A percentile compares a stretch with the other conserved stretches of the same genome.
Evolutionary conservation across 345 rosid species (phyloP).

Genomic region (Melaleuca quinquenervia): DNA sequence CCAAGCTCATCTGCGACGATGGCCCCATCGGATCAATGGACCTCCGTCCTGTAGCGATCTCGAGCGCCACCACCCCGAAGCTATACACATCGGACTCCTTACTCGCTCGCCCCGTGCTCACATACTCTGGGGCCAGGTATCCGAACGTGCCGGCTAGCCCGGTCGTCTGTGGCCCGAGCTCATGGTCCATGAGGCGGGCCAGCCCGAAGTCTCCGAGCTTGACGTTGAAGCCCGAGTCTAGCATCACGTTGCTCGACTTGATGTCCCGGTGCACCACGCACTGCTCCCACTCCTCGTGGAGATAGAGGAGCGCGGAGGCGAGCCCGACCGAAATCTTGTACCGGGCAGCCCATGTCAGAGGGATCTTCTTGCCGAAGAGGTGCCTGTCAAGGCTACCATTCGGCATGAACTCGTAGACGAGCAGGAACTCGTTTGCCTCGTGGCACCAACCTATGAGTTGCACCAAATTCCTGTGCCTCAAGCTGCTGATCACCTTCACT

Average conservation of each 20-base stretch:
- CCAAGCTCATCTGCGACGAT: background rate
- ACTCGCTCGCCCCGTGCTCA: background rate
- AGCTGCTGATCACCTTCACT: constrained; percentile 17
- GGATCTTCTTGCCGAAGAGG: constrained; percentile 2
- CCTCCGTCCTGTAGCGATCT: constrained; percentile 14
- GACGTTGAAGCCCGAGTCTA: constrained; percentile 10
- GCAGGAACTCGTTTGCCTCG: constrained; percentile 8
- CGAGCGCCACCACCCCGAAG: constrained; percentile 13
- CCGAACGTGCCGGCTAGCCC: constrained; percentile 17
- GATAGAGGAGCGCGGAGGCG: constrained; percentile 15
- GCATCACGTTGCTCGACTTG: constrained; percentile 19
- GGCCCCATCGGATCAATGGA: background rate
- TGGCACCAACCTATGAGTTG: constrained; percentile 28
- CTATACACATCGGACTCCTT: constrained; percentile 17
- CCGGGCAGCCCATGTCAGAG: constrained; percentile 11
- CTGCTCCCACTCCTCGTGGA: constrained; percentile 17
- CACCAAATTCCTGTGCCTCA: constrained; percentile 19
- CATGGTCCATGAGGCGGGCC: constrained; percentile 24
- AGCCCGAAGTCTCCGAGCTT: constrained; percentile 30
- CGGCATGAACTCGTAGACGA: constrained; percentile 13
- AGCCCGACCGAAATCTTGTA: constrained; percentile 10
- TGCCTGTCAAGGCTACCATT: constrained; percentile 8
- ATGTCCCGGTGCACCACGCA: constrained; percentile 23
- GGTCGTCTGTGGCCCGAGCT: constrained; percentile 5
- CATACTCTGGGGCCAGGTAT: constrained; percentile 12